Evolutionary conservation across 305 asterid species (phyloP), one percentile per base, ranked within the genome.

Genomic region (Solanum aculeatissimum): DNA sequence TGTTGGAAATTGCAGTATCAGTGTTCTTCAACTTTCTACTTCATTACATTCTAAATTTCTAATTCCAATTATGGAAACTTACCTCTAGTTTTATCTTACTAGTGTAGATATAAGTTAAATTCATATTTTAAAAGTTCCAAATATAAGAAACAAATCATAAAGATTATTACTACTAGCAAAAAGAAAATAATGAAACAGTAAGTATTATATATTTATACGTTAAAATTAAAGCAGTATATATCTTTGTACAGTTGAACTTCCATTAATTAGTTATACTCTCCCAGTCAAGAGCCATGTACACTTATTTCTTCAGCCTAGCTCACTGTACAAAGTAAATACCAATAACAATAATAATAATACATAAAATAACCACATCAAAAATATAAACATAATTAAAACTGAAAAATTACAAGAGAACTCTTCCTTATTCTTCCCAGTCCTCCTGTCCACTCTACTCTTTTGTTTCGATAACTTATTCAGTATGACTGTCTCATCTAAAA

Each of bases 371-470:
- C 65, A 82, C 60, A 29, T 82, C 78, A 82, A 45, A 43, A 81
- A 45, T 81, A 49, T 38, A 80, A 80, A 21, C 55, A 72, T 72
- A 43, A 43, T 3, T 72, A 43, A 13, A 60, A 72, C 9, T 7
- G 74, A 69, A 68, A 68, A 68, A 16, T 18, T 40, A 68, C 25
- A 68, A 68, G 75, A 68, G 75, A 68, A 35, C 75, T 68, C 81
- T 57, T 49, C 29, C 51, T 84, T 84, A 81, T 84, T 86, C 78
- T 84, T 45, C 84, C 54, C 21, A 23, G 60, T 63, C 57, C 68
- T 57, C 51, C 51, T 16, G 23, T 53, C 2, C 38, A 80, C n/a
- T 9, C 21, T 62, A 81, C 13, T 32, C 4, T 25, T 0, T 0
- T 58, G 1, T 81, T 58, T 58, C 6, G 29, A 47, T 69, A 66